Base-by-base conservation (phyloP, 306 rosid genomes). In the Sicyos edulis region DNA sequence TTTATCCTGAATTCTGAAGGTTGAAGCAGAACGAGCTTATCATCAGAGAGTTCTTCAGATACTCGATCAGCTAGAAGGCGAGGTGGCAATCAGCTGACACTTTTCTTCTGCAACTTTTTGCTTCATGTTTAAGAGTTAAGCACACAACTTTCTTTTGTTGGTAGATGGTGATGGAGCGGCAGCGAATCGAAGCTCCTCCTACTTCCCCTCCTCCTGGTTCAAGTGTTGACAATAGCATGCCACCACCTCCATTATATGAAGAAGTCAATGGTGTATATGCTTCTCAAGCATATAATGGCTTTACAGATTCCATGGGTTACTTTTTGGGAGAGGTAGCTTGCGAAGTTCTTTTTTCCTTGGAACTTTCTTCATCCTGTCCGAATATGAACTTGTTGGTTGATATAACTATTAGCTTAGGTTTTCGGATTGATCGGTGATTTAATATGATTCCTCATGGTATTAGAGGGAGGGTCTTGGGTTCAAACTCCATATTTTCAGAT, bases 51-150 rank as follows among this genome's bases (percentile, higher is more conserved):
- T 86, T 60, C 92, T 93, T 61, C 91, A 90, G 79, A 79, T 90
- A 77, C 91, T 93, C 29, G 89, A 93, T 85, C 97, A 84, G 73
- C 98, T 93, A 59, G 98, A 91, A 82, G 96, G 97, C 80, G 97
- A 93, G 90, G 98, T 86, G 71, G 85, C 74, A 70, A 54, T 10
- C 37, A 20, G 62, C 17, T 21, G 19, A 34, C 72, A 19, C 37
- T 66, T 68, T 62, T 14, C 50, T n/a, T 53, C 74, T 55, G 78
- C 68, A 75, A 51, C 54, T 45, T 45, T 20, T 45, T 26, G 7
- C 5, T 20, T 6, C 4, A 13, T 66, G 20, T 66, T 66, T 49
- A 66, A 44, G 54, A 22, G 3, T 66, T 66, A 2, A 45, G 54
- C 55, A 45, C 17, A 71, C 63, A 49, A 68, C 72, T 21, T 78